Base-by-base conservation (phyloP, 148 eudicot genomes). In the Vaccinium corymbosum region DNA sequence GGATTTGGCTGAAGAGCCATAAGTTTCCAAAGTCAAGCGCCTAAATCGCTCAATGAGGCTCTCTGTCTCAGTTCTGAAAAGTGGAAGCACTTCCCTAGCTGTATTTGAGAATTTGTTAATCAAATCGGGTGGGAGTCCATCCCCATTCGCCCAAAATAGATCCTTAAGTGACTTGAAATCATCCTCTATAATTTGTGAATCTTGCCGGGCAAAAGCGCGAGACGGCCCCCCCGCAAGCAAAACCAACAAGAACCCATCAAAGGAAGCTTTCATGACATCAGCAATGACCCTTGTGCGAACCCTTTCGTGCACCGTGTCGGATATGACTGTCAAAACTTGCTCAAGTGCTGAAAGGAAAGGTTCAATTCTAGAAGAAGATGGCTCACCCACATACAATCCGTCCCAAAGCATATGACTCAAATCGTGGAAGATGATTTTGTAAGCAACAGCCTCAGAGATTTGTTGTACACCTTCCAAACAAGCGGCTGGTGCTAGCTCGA, bases 171-270 rank as follows among this genome's bases (percentile, higher is more conserved):
- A 84, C 86, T 92, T 93, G 72, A 92, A 97, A 84, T 97, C 99
- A 22, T 93, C 97, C 87, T 93, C 97, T 38, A 97, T 90, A 56
- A 93, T 87, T 81, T 90, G 92, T 13, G 91, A 91, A 82, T 94
- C 98, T 80, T 90, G 93, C 27, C 83, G 81, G n/a, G 97, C 80
- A 87, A 94, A 93, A 71, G 93, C 87, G 20, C 99, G 92, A 15
- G 92, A 89, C 14, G 99, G 99, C 6, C 99, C 99, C 53, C 98
- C 99, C 15, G 98, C 99, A 78, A 96, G 95, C 88, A 96, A 86
- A 53, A 95, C 98, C 84, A 95, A 81, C 87, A 97, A 87, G 87
- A 94, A 97, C 48, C 99, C 99, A 79, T 97, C 97, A 70, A 89
- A 90, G n/a, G 98, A 91, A 38, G 98, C 99, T 86, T 89, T 92